Base-by-base conservation (phyloP, 2,329 filamentous ascomycete species). In the Cladorrhinum sp. region DNA sequence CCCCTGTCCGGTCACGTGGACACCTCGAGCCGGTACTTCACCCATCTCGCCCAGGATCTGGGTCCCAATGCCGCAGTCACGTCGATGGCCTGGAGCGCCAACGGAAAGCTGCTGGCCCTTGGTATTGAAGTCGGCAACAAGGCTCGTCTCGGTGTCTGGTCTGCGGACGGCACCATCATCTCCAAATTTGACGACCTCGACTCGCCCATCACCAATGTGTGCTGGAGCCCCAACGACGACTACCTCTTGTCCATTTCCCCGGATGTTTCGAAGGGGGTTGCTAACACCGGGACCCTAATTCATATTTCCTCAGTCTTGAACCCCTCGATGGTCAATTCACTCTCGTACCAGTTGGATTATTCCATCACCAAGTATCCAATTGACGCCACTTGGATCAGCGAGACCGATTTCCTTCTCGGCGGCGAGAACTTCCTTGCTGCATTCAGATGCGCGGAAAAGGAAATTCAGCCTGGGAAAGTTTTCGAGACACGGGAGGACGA, bases 191-290 rank as follows among this genome's bases (percentile, higher is more conserved):
- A 85, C 65, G 78, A 82, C 24, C 76, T 82, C 39, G 84, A 86
- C 65, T 79, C 84, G n/a, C 85, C 85, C 14, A 77, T 88, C 53
- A 80, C 86, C 67, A 86, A 85, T 70, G 75, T 88, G 21, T 79
- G 79, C 52, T 88, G 86, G 85, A 87, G 84, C 68, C 81, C 80
- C 1, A 78, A 74, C 64, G 81, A 81, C 63, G 76, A 78, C 1
- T 77, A 79, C n/a, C 77, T 87, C 30, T 74, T 88, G 14, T 80
- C 80, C 63, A 79, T 88, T 50, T 82, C 82, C 1, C 83, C 84
- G 0, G 79, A 82, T 60, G n/a, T 64, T 23, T 81, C 80, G 55
- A 77, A 75, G 39, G 82, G 82, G 1, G 4, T 56, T 16, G 53
- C 10, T 14, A 65, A 61, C n/a, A 18, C 59, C 16, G 61, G 65